Evolutionary conservation across 257 asterid species (phyloP), one percentile per base, ranked within the genome.

Genomic region (Fraxinus excelsior): DNA sequence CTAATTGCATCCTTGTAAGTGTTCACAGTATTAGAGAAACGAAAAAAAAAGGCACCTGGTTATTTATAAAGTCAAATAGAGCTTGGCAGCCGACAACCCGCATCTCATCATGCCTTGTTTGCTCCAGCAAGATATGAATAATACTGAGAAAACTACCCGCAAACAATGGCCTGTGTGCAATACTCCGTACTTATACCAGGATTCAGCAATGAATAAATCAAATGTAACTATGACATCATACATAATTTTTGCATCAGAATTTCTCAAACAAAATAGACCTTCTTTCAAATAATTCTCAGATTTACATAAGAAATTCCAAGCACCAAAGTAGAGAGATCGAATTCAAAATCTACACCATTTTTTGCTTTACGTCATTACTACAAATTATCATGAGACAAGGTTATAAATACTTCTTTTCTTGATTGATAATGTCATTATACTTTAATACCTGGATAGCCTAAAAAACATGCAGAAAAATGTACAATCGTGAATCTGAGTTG

Each of bases 101-200:
- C 88, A 90, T 84, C 76, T 86, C 93, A 76, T 88, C 93, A 75
- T 88, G 87, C 78, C 86, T 84, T 64, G 85, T 83, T 78, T 91
- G 92, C 75, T 91, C 94, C 82, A 91, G 90, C 82, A 91, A 85
- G 76, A 84, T 85, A 73, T 89, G 86, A 80, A 87, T 79, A 60
- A 91, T 84, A 82, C 84, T 85, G 67, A 91, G 90, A 81, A 91
- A 89, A 77, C 96, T 91, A 76, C 92, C 96, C 70, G 96, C 94
- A 81, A 91, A 91, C 81, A 91, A 77, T 71, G 96, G 90, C 96
- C 96, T 90, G 90, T 72, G 78, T 60, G 72, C 70, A 66, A 79
- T 56, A 76, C 32, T 49, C 71, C 69, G 26, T 34, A 8, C 71
- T 76, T 35, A 73, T 56, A 79, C 71, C 84, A 83, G 81, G 78